Percentiles rank a stretch among this genome's conserved stretches.
Evolutionary conservation across 2,329 filamentous ascomycete genomes (phyloP).

Genomic region (Triangularia verruculosa): DNA sequence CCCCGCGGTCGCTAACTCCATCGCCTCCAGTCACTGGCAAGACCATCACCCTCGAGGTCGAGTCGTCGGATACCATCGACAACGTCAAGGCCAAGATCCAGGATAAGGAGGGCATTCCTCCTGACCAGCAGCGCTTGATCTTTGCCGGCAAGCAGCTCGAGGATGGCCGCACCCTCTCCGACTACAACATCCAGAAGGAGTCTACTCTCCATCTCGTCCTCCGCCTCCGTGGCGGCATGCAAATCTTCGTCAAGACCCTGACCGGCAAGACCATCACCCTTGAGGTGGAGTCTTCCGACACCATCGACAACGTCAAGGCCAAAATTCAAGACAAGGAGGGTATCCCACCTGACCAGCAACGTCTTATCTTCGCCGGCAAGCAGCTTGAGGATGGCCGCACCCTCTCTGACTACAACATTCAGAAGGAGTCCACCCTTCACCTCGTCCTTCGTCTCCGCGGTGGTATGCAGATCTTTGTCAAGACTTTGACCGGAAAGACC

Average conservation of each 20-base stretch:
- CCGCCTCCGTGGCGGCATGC: constrained; percentile 65
- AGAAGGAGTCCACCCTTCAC: constrained; percentile 86
- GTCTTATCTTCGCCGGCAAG: constrained; percentile 93
- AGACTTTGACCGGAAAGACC: constrained; percentile 87
- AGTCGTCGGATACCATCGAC: constrained; percentile 76
- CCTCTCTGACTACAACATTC: constrained; percentile 89
- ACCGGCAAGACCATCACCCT: constrained; percentile 94
- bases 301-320: constrained; percentile 93
- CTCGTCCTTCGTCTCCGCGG: constrained; percentile 83
- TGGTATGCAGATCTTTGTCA: constrained; percentile 88
- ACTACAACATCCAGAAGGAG: constrained; percentile 60
- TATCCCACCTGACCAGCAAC: constrained; percentile 94
- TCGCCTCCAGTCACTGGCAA: constrained; percentile 68
- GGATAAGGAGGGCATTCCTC: constrained; percentile 86
- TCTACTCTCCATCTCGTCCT: constrained; percentile 73
- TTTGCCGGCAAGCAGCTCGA: constrained; percentile 61
- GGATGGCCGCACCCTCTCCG: constrained; percentile 51
- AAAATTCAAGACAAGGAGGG: constrained; percentile 99
- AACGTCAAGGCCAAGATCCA: constrained; percentile 90
- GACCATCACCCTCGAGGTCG: constrained; percentile 79
- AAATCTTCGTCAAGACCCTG: constrained; percentile 78
- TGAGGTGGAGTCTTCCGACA: constrained; percentile 84
- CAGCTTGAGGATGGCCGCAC: constrained; percentile 94
- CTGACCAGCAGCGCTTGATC: constrained; percentile 80
- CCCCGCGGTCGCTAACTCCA: constrained; percentile 30